phyloP scores from a whole-genome alignment of 139 green algal genomes.

The Klebsormidium nitens region DNA sequence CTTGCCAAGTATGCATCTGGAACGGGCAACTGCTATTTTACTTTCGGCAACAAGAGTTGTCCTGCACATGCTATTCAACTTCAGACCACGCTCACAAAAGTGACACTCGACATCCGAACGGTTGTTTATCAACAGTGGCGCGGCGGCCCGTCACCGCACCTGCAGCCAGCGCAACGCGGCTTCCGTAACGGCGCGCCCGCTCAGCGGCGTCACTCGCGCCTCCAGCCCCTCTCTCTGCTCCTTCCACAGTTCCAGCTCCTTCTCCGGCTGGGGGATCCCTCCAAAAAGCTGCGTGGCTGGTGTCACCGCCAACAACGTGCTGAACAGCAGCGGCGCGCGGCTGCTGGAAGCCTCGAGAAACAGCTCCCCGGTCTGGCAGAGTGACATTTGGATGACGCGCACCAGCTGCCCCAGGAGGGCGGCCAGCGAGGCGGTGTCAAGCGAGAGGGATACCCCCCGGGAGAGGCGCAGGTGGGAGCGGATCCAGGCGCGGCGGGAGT shows the following conservation, averaged over 20 bases:
- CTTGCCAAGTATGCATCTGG: too few relatives aligned
- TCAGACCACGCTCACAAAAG: too few relatives aligned
- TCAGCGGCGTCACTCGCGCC: conserved; percentile 44
- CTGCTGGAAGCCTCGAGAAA: conserved; percentile 50
- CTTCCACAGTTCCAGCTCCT: conserved; percentile 37
- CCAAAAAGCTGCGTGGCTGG: conserved; percentile 27
- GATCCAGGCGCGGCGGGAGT: conserved; percentile 10
- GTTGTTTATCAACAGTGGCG: too few relatives aligned
- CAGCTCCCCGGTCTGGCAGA: conserved; percentile 66
- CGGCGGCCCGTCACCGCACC: too few relatives aligned
- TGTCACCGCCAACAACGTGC: conserved; percentile 35
- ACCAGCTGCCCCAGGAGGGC: background rate
- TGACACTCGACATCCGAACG: too few relatives aligned
- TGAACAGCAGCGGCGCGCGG: conserved; percentile 15
- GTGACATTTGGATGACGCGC: conserved; percentile 25
- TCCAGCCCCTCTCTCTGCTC: conserved; percentile 12
- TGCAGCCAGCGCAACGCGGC: too few relatives aligned
- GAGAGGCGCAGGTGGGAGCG: conserved; percentile 15
- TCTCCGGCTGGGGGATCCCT: conserved; percentile 28
- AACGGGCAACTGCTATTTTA: too few relatives aligned
- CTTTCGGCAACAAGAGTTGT: too few relatives aligned
- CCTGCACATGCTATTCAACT: too few relatives aligned
- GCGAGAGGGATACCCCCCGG: background rate
- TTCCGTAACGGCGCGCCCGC: conserved; percentile 43
- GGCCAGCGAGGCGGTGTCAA: background rate